Evolutionary conservation across 352 stramenopile species (phyloP).

Genomic region (Phytophthora rubi): DNA sequence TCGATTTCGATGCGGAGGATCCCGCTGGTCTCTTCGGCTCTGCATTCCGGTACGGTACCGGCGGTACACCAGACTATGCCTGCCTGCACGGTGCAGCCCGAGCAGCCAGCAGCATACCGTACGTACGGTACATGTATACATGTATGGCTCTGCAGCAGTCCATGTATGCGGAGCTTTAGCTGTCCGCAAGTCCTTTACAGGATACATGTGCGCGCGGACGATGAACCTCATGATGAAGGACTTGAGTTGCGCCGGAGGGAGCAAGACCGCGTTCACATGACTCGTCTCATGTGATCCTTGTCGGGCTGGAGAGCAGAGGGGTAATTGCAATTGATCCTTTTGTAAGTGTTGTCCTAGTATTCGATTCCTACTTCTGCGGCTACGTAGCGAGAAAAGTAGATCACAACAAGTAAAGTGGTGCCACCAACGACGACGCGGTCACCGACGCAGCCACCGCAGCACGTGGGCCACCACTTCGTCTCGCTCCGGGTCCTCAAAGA

Average conservation of each 20-base stretch:
- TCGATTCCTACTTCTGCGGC: background rate
- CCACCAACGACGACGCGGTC: background rate
- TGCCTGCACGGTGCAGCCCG: background rate
- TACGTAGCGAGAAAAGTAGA: background rate
- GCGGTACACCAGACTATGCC: slow-evolving; percentile 5
- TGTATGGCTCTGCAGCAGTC: background rate
- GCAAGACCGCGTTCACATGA: background rate
- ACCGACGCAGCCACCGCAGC: slow-evolving; percentile 20
- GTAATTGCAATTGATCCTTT: background rate
- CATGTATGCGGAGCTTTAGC: no score
- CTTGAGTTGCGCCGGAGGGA: background rate
- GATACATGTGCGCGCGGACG: no score
- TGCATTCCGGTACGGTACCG: slow-evolving; percentile 12
- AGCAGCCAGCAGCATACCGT: no score
- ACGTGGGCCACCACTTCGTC: slow-evolving; percentile 31
- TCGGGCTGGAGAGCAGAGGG: background rate
- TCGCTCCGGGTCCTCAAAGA: slow-evolving; percentile 56
- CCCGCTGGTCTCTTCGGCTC: slow-evolving; percentile 18
- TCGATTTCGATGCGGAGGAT: slow-evolving; percentile 25
- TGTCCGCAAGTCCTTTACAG: no score
- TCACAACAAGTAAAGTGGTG: background rate
- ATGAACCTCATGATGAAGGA: background rate
- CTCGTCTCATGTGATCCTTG: background rate
- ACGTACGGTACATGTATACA: background rate
- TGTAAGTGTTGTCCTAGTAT: background rate